A percentile compares a stretch with the other conserved stretches of the same genome.
Evolutionary conservation across 2,329 filamentous ascomycete species (phyloP).

Genomic region (Sporothrix luriei): DNA sequence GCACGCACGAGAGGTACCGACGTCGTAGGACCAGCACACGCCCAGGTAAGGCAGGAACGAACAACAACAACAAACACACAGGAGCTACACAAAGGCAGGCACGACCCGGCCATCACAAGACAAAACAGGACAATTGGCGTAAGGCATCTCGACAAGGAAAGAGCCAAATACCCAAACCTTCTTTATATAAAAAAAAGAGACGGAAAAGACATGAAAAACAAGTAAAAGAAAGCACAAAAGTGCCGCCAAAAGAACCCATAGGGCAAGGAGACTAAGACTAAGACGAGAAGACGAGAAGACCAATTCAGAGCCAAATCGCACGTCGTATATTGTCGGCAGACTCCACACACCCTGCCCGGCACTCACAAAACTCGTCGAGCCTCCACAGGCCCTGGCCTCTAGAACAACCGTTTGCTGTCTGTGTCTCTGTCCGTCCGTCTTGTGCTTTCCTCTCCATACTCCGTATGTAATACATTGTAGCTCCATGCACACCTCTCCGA

Average conservation of each 20-base stretch:
- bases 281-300: no score
- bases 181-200: background rate
- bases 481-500: slow-evolving; percentile 26
- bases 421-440: background rate
- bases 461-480: no score
- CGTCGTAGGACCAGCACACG: background rate
- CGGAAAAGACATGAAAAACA: background rate
- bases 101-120: background rate
- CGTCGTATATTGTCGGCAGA: slow-evolving; percentile 1
- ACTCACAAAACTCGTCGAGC: slow-evolving; percentile 13
- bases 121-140: background rate
- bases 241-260: background rate
- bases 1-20: background rate
- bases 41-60: background rate
- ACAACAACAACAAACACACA: background rate
- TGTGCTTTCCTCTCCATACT: slow-evolving; percentile 2
- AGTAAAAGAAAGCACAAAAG: slow-evolving; percentile 1
- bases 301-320: background rate
- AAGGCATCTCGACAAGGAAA: background rate
- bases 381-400: slow-evolving; percentile 14
- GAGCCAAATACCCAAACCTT: background rate
- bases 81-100: background rate
- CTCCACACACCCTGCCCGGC: slow-evolving; percentile 17
- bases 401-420: background rate
- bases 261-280: background rate